A percentile compares a stretch with the other conserved stretches of the same genome.
Conservation (phyloP, 371 early-diverging fungal species). For the Rhizopus arrhizus region DNA sequence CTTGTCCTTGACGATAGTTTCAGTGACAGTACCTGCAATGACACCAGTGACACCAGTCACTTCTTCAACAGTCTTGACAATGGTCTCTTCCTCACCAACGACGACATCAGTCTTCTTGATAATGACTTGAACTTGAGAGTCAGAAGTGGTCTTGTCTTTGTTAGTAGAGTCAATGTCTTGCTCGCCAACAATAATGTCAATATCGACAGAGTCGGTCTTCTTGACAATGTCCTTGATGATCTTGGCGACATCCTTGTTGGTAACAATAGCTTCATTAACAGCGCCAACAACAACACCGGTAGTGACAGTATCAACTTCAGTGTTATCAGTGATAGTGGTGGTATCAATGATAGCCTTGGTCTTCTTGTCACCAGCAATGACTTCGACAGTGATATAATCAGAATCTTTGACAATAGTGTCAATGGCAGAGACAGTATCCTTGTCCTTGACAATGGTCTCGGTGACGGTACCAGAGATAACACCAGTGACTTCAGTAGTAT, state of each 20-base stretch:
- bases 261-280: conserved; percentile 1
- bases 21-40: no score
- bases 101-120: conserved; percentile 1
- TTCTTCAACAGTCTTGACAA: no score
- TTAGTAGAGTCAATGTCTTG: background rate
- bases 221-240: background rate
- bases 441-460: background rate
- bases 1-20: no score
- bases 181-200: background rate
- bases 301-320: no score
- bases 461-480: conserved; percentile 2
- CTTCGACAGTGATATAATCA: no score
- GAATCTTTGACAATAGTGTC: background rate
- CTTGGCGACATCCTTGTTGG: background rate
- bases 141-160: background rate
- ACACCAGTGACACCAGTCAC: no score
- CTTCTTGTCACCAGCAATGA: conserved; percentile 12
- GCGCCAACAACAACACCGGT: background rate
- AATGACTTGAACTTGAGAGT: background rate
- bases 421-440: conserved; percentile 4
- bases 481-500: conserved; percentile 3
- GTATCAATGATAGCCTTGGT: background rate
- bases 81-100: background rate
- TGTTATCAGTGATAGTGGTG: background rate
- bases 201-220: background rate